phyloP scores from a whole-genome alignment of 2,329 filamentous ascomycete species.

The Didymosphaeria variabile region DNA sequence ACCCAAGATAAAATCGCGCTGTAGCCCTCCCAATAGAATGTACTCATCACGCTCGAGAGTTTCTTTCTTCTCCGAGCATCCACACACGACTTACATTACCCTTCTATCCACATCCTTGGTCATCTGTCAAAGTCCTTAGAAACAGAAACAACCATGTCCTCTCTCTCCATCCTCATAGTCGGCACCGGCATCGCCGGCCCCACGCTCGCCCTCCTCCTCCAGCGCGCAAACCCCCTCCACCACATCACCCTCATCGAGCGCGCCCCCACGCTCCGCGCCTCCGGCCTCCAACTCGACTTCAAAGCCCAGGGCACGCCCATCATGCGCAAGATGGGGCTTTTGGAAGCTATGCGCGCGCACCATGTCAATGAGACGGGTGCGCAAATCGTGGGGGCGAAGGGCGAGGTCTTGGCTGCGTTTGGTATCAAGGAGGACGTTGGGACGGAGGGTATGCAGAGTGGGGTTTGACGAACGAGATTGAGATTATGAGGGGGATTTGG shows the following conservation, averaged over 20 bases:
- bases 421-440: conserved; percentile 20
- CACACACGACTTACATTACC: not conserved
- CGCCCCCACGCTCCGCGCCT: conserved; percentile 52
- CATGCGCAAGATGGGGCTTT: conserved; percentile 52
- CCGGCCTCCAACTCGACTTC: conserved; percentile 58
- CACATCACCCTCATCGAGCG: conserved; percentile 56
- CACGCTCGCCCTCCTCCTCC: conserved; percentile 62
- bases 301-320: conserved; percentile 53
- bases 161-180: conserved; percentile 41
- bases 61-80: not conserved
- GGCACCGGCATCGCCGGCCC: conserved; percentile 41
- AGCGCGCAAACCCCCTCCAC: conserved; percentile 46
- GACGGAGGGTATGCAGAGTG: conserved; percentile 40
- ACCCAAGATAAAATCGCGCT: not conserved
- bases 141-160: conserved; percentile 13
- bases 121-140: not conserved
- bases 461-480: conserved; percentile 33
- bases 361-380: conserved; percentile 52
- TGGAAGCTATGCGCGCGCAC: conserved; percentile 41
- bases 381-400: conserved; percentile 41
- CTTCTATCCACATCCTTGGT: not conserved
- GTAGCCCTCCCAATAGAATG: not conserved
- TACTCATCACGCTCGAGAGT: not conserved
- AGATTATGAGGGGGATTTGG: conserved; percentile 64
- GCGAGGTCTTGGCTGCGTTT: conserved; percentile 27